Conservation (phyloP, 1,284 basidiomycete genomes). For the Trichosporon inkin region DNA sequence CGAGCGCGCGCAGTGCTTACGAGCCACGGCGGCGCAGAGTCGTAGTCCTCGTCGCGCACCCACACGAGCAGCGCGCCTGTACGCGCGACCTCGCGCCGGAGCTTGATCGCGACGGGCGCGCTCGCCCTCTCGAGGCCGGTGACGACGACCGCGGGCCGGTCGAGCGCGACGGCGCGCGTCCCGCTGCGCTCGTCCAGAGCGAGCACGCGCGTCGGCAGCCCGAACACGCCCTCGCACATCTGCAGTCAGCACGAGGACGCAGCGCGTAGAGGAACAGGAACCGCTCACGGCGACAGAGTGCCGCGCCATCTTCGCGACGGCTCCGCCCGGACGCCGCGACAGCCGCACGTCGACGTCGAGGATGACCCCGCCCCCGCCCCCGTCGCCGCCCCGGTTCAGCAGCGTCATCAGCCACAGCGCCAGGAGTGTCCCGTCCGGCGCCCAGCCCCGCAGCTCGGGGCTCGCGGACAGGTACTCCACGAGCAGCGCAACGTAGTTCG, state of each 20-base stretch:
- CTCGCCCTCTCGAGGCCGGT: conserved; percentile 34
- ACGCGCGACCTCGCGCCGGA: conserved; percentile 15
- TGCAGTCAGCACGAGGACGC: conserved; percentile 17
- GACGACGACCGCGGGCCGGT: conserved; percentile 26
- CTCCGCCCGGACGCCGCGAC: not conserved
- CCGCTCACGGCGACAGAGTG: conserved; percentile 9
- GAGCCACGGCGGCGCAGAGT: conserved; percentile 33
- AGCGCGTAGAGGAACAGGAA: not conserved
- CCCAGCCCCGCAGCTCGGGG: conserved; percentile 25
- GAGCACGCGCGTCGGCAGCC: conserved; percentile 22
- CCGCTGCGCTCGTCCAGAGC: conserved; percentile 15
- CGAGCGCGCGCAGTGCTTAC: conserved; percentile 20
- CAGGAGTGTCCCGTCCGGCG: conserved; percentile 30
- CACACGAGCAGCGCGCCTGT: conserved; percentile 34
- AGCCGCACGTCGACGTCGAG: conserved; percentile 26
- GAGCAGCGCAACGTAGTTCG: not conserved
- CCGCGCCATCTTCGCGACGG: not conserved
- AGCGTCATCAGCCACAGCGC: conserved; percentile 35
- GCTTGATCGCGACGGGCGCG: conserved; percentile 31
- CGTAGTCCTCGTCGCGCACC: conserved; percentile 33
- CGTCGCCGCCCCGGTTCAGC: conserved; percentile 17
- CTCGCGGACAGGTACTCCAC: not conserved
- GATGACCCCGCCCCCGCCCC: conserved; percentile 36
- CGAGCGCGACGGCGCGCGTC: conserved; percentile 1
- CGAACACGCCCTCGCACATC: conserved; percentile 32